phyloP scores from a whole-genome alignment of 1,284 basidiomycete species.

The Cryptococcus wingfieldii region DNA sequence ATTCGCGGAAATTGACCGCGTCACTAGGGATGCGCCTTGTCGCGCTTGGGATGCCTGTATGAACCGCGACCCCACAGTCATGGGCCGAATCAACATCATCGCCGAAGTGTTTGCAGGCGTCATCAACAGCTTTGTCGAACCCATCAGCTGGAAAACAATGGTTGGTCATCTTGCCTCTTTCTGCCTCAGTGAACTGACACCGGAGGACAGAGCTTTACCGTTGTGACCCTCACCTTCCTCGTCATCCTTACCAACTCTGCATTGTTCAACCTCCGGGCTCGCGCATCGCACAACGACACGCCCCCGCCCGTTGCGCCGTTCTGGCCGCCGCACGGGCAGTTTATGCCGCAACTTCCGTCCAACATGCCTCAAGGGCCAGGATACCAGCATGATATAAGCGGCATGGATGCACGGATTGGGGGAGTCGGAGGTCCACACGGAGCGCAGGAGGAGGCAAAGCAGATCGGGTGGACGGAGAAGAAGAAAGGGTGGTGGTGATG shows the following conservation, averaged over 20 bases:
- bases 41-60: conserved; percentile 91
- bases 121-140: conserved; percentile 92
- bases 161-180: conserved; percentile 53
- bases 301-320: conserved; percentile 10
- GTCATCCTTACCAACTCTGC: conserved; percentile 78
- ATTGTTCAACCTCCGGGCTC: conserved; percentile 53
- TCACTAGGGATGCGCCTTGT: conserved; percentile 61
- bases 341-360: conserved; percentile 17
- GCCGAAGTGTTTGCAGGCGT: conserved; percentile 95
- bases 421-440: background rate
- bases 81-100: conserved; percentile 82
- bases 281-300: conserved; percentile 34
- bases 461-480: conserved; percentile 20
- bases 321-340: conserved; percentile 19
- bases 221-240: conserved; percentile 72
- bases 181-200: background rate
- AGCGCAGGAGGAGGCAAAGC: conserved; percentile 1
- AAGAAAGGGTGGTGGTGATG: conserved; percentile 18
- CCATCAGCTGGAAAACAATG: conserved; percentile 94
- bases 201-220: conserved; percentile 61
- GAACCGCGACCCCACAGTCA: conserved; percentile 83
- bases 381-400: background rate
- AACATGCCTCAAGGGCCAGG: conserved; percentile 11
- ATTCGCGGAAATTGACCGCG: background rate
- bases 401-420: background rate